phyloP scores from a whole-genome alignment of 306 rosid genomes.

The Rosa chinensis region DNA sequence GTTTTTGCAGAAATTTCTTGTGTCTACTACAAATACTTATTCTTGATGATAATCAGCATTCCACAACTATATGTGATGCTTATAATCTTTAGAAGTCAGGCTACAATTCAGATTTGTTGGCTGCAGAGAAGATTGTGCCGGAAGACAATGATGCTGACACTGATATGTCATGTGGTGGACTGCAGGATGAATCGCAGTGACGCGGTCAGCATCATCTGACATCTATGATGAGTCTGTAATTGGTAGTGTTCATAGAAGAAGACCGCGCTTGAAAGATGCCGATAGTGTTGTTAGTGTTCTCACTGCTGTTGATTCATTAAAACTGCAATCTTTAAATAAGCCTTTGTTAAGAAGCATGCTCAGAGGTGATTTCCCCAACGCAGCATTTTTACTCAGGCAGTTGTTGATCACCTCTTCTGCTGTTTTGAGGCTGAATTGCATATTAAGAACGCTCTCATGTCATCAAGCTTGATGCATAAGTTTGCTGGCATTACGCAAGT shows the following conservation, averaged over 20 bases:
- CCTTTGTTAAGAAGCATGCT: conserved; percentile 59
- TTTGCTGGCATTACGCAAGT: conserved; percentile 47
- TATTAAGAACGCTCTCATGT: conserved; percentile 37
- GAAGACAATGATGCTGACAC: conserved; percentile 25
- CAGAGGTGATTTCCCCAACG: conserved; percentile 59
- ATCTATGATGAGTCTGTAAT: conserved; percentile 26
- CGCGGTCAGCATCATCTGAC: conserved; percentile 36
- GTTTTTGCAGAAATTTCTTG: conserved; percentile 40
- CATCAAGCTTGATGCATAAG: conserved; percentile 45
- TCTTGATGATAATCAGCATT: conserved; percentile 35
- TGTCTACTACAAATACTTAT: conserved; percentile 47
- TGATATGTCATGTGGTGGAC: conserved; percentile 28
- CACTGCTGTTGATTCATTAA: conserved; percentile 47
- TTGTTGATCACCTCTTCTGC: conserved; percentile 65
- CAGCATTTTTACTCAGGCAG: conserved; percentile 68
- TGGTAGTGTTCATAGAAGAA: conserved; percentile 31
- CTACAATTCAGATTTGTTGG: conserved; percentile 17
- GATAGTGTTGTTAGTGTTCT: conserved; percentile 39
- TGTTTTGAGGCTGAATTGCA: conserved; percentile 58
- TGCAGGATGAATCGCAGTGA: conserved; percentile 30
- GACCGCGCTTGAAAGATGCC: conserved; percentile 33
- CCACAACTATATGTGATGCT: conserved; percentile 36
- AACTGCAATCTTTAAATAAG: conserved; percentile 46
- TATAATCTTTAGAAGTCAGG: conserved; percentile 31
- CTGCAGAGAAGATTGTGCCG: conserved; percentile 21